Evolutionary conservation across 1,139 yeast genomes (phyloP), one percentile per base, ranked within the genome.

Genomic region (Komagataea norvegica): DNA sequence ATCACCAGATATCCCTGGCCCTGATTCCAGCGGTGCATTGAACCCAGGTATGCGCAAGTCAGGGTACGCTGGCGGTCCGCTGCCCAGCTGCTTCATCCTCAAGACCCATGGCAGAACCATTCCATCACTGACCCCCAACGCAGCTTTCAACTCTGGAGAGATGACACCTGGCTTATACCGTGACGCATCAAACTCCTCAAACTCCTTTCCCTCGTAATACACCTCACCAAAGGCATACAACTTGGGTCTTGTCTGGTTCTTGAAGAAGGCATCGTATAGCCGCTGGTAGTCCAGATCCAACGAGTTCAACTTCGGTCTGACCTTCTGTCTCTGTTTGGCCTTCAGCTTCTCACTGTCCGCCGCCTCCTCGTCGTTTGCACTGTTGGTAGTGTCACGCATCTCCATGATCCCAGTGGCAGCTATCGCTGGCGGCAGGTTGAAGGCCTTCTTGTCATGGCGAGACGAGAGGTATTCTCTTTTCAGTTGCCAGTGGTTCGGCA

Each of bases 301-400:
- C 41, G 79, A 70, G 1, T 95, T 95, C 77, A 87, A 68, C 56
- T 86, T 87, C 0, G 96, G 96, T 56, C 87, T 96, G 0, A 89
- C 94, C 38, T 84, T 70, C 41, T 85, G 93, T 45, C 97, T 68
- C 57, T 82, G 83, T 54, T 74, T 74, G 51, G 87, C 94, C 52
- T 84, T 78, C 47, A 87, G 56, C n/a, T n/a, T n/a, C n/a, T n/a
- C n/a, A n/a, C n/a, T n/a, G n/a, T n/a, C n/a, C 3, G 83, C 72
- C 8, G 68, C 67, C 16, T 73, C 81, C 26, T 70, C 74, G 15
- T 66, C 67, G 1, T 15, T 26, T 13, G 15, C 16, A 15, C 15
- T 16, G 24, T 65, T 60, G 6, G 65, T 63, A 0, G 72, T 64
- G 44, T 79, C 77, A 55, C 97, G 72, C 95, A 89, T 85, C 42